A percentile compares a stretch with the other conserved stretches of the same genome.
Conservation (phyloP, 1,139 yeast species). For the Scheffersomyces illinoinensis region DNA sequence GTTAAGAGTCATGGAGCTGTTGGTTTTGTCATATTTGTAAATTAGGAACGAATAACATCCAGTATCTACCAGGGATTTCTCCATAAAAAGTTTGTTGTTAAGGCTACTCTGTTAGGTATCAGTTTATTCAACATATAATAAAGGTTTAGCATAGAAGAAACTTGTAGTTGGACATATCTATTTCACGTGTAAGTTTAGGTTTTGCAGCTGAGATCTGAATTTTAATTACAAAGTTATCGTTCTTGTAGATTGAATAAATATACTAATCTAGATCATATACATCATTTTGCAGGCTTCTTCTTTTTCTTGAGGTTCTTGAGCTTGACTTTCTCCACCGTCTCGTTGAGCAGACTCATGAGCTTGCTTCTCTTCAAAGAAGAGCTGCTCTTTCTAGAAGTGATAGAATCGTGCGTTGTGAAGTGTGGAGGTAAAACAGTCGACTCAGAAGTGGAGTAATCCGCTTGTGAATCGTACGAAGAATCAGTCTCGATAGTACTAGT, state of each 20-base stretch:
- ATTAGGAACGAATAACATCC: not conserved
- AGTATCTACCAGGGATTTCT: not conserved
- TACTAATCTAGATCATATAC: not conserved
- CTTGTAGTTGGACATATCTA: not conserved
- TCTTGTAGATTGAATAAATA: not conserved
- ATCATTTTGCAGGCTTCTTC: not conserved
- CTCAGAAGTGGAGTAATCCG: not conserved
- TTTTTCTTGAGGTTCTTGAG: not conserved
- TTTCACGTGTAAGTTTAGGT: not conserved
- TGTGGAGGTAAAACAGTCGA: not conserved
- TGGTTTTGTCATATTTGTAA: not conserved
- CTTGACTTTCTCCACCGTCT: not conserved
- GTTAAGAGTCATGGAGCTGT: constrained; percentile 14
- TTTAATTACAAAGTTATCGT: not conserved
- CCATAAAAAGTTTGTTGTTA: not conserved
- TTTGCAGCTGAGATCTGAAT: not conserved
- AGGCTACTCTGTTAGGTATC: not conserved
- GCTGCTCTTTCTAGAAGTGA: not conserved
- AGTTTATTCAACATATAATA: no score
- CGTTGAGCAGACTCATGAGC: not conserved
- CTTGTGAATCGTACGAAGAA: not conserved
- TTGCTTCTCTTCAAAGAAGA: not conserved
- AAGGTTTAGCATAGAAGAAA: not conserved
- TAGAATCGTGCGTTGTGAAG: not conserved
- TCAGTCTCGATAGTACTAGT: not conserved